phyloP scores from a whole-genome alignment of 2,329 filamentous ascomycete species.

The Oidium heveae region DNA sequence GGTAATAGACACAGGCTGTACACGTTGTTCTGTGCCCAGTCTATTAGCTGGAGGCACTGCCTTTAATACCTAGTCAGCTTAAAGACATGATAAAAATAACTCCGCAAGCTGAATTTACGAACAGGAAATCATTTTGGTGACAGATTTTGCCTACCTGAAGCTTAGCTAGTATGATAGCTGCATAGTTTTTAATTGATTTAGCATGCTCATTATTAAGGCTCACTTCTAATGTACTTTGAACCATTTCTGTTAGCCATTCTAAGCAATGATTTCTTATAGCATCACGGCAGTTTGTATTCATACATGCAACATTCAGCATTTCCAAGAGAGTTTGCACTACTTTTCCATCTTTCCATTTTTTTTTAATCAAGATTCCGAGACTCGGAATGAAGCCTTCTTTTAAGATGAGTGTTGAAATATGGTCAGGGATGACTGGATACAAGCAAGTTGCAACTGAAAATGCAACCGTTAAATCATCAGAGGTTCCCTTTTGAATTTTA shows the following conservation, averaged over 20 bases:
- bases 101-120: no score
- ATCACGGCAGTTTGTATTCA: constrained; percentile 59
- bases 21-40: constrained; percentile 15
- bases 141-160: constrained; percentile 26
- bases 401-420: constrained; percentile 57
- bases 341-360: constrained; percentile 60
- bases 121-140: not conserved
- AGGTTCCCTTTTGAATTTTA: constrained; percentile 46
- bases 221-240: constrained; percentile 22
- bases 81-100: constrained; percentile 4
- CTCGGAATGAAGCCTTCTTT: constrained; percentile 65
- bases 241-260: constrained; percentile 67
- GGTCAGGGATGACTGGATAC: constrained; percentile 61
- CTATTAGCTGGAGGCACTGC: constrained; percentile 11
- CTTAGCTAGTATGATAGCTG: constrained; percentile 56
- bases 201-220: constrained; percentile 22
- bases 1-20: constrained; percentile 27
- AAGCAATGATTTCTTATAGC: constrained; percentile 64
- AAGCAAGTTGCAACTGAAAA: constrained; percentile 79
- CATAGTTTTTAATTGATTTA: constrained; percentile 34
- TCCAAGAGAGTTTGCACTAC: constrained; percentile 73
- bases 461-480: constrained; percentile 71
- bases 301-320: constrained; percentile 75
- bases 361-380: constrained; percentile 50
- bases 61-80: constrained; percentile 15